Percentiles rank a stretch among this genome's conserved stretches.
Evolutionary conservation across 2,329 filamentous ascomycete genomes (phyloP).

Genomic region (Neospermospora avenae): DNA sequence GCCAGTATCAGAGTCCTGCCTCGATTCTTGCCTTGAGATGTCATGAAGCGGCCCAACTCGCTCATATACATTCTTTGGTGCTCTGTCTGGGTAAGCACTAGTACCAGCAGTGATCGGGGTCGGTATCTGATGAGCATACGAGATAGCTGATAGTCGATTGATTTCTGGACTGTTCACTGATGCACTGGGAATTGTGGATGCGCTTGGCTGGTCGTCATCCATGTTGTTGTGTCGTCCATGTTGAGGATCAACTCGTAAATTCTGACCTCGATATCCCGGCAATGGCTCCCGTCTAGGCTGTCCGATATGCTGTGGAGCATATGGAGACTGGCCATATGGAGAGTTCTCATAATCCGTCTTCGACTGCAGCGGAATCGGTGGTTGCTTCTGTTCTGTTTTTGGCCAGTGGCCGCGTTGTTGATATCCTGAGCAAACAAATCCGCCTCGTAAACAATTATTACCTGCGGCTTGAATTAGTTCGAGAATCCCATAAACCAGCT

Average conservation of each 20-base stretch:
- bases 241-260: slow-evolving; percentile 60
- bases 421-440: slow-evolving; percentile 90
- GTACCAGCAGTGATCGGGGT: slow-evolving; percentile 58
- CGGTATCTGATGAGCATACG: slow-evolving; percentile 48
- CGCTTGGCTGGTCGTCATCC: slow-evolving; percentile 58
- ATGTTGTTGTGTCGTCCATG: slow-evolving; percentile 50
- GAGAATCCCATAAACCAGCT: not conserved
- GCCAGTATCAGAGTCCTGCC: slow-evolving; percentile 43
- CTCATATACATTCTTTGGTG: slow-evolving; percentile 53
- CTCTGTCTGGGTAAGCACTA: slow-evolving; percentile 35
- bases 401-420: slow-evolving; percentile 74
- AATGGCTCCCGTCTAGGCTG: slow-evolving; percentile 50
- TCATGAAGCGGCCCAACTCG: slow-evolving; percentile 61
- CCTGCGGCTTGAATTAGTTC: slow-evolving; percentile 45
- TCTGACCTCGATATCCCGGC: slow-evolving; percentile 58
- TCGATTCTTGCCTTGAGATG: slow-evolving; percentile 48
- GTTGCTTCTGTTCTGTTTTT: slow-evolving; percentile 68
- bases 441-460: slow-evolving; percentile 86
- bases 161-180: slow-evolving; percentile 57
- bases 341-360: slow-evolving; percentile 60
- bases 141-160: slow-evolving; percentile 55
- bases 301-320: slow-evolving; percentile 36
- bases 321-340: slow-evolving; percentile 60
- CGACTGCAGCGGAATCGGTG: slow-evolving; percentile 74
- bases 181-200: slow-evolving; percentile 56